Evolutionary conservation across 2,329 filamentous ascomycete species (phyloP).

Genomic region (Calonectria pseudoreteaudii): DNA sequence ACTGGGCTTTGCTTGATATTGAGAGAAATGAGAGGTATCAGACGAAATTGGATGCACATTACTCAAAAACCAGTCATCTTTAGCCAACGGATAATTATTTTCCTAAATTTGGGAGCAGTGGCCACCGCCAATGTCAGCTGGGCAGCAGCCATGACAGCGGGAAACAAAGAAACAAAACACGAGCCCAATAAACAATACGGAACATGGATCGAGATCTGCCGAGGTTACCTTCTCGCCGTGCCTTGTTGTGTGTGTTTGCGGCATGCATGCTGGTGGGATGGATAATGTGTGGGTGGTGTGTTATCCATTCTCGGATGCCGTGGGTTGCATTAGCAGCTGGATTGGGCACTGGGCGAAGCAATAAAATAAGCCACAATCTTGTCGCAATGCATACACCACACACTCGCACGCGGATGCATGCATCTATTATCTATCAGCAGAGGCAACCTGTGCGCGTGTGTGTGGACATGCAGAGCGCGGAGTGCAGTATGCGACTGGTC

Average conservation of each 20-base stretch:
- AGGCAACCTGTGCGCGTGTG: neutral
- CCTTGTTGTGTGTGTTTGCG: neutral
- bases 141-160: neutral
- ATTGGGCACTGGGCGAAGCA: constrained; percentile 6
- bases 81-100: neutral
- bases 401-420: neutral
- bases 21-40: constrained; percentile 16
- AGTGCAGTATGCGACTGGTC: constrained; percentile 1
- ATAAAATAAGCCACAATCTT: constrained; percentile 8
- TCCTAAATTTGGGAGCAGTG: neutral
- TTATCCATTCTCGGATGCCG: constrained; percentile 4
- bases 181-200: constrained; percentile 13
- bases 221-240: constrained; percentile 3
- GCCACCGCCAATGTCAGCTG: neutral
- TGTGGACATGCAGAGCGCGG: neutral
- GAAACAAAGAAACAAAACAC: neutral
- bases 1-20: constrained; percentile 5
- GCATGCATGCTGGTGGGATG: neutral
- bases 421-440: neutral
- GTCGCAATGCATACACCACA: neutral
- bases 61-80: neutral
- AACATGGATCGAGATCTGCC: constrained; percentile 24
- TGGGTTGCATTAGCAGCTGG: constrained; percentile 13
- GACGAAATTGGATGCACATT: constrained; percentile 14
- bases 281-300: neutral